Base-by-base conservation (phyloP, 768 basidiomycete species). In the Serpula lacrymans region DNA sequence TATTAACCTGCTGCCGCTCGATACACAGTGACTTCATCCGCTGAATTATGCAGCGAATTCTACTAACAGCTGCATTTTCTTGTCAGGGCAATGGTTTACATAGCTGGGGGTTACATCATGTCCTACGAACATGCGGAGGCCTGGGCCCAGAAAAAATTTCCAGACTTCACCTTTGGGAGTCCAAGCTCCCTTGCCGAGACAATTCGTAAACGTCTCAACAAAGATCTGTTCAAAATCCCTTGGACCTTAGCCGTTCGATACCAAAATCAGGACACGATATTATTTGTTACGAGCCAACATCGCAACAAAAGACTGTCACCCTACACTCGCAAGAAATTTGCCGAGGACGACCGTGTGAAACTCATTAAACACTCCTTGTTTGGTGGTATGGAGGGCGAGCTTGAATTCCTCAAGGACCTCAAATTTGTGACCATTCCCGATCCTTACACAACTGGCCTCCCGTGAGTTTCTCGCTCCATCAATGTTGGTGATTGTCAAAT, bases 331-430 rank as follows among this genome's bases (percentile, higher is more conserved):
- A 6, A 6, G 31, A 14, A 8, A 14, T 33, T 33, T 6, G 14
- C 14, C 7, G 31, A 6, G 31, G 20, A 14, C 31, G 31, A 33
- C 6, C 6, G 6, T 18, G 31, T 14, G 20, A 6, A 6, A 18
- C 31, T 6, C 31, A 6, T 7, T 33, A 6, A 14, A 33, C 31
- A 33, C 14, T n/a, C 6, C 6, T 18, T 33, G 6, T 33, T 33
- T 14, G 31, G 31, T 18, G 31, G 31, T 14, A 33, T 33, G 31
- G 31, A 33, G 31, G 31, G 20, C 31, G 31, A 33, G 31, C n/a
- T 33, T 6, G 31, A 33, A 18, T 33, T 33, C 31, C 31, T 33
- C 31, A 33, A 33, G 31, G 31, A 33, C 31, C 31, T 33, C 31
- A 33, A 33, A 18, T 33, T 33, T 14, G 31, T 33, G 6, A 33